Conservation (phyloP, 2,329 filamentous ascomycete species). For the Blastomyces emzantsi region DNA sequence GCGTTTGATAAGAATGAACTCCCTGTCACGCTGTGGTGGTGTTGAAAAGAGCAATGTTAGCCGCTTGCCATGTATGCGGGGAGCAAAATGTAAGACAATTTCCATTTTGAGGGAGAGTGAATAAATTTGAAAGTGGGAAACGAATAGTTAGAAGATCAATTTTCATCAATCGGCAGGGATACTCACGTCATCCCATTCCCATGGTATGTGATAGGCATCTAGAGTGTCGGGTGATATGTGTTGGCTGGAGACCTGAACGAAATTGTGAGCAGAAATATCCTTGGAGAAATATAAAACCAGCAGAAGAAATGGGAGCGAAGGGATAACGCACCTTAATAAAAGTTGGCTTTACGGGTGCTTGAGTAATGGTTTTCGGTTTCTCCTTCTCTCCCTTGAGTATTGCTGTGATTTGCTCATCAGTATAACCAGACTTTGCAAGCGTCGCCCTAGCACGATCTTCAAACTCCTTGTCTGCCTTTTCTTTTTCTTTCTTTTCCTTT, state of each 20-base stretch:
- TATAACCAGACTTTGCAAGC: slow-evolving; percentile 29
- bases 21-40: slow-evolving; percentile 45
- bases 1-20: slow-evolving; percentile 63
- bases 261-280: neutral
- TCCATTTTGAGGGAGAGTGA: neutral
- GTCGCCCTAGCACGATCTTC: slow-evolving; percentile 31
- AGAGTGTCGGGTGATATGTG: slow-evolving; percentile 40
- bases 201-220: slow-evolving; percentile 38
- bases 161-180: neutral
- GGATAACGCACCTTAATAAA: slow-evolving; percentile 35
- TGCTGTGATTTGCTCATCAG: slow-evolving; percentile 36
- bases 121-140: slow-evolving; percentile 5
- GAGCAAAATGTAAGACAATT: neutral
- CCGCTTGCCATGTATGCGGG: slow-evolving; percentile 16
- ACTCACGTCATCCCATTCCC: slow-evolving; percentile 42
- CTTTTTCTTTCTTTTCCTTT: slow-evolving; percentile 42
- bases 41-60: slow-evolving; percentile 21
- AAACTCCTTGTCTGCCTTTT: slow-evolving; percentile 45
- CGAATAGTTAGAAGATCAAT: slow-evolving; percentile 19
- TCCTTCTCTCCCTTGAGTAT: slow-evolving; percentile 28
- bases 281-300: neutral
- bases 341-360: slow-evolving; percentile 21
- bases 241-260: slow-evolving; percentile 36
- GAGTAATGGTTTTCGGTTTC: slow-evolving; percentile 21
- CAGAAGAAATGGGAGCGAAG: neutral